phyloP scores from a whole-genome alignment of 192 early-diverging fungal species.

The Linnemannia schmuckeri region DNA sequence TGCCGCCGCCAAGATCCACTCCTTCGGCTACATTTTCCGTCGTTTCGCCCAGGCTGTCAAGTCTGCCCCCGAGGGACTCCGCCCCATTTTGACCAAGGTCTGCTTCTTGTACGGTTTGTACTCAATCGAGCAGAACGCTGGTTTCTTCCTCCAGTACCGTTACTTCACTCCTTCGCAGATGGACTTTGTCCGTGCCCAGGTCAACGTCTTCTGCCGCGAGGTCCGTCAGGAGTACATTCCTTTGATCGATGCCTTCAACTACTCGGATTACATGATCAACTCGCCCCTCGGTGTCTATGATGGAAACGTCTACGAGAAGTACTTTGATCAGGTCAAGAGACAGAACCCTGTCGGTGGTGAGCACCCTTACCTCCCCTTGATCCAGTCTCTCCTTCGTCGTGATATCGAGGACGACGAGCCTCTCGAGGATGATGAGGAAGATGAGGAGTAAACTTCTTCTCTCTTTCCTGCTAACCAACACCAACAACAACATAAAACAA shows the following conservation, averaged over 20 bases:
- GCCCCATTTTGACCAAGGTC: conserved; percentile 75
- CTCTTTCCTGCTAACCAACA: neutral
- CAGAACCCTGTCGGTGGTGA: conserved; percentile 73
- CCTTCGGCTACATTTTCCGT: conserved; percentile 86
- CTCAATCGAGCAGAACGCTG: conserved; percentile 84
- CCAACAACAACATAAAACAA: neutral
- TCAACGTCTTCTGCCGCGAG: conserved; percentile 73
- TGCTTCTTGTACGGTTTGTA: conserved; percentile 87
- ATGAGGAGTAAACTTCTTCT: conserved; percentile 55
- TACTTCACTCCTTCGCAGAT: conserved; percentile 84
- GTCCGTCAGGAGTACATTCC: conserved; percentile 88
- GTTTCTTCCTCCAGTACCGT: conserved; percentile 88
- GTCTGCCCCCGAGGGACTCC: conserved; percentile 72
- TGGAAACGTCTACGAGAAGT: conserved; percentile 87
- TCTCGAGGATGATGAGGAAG: conserved; percentile 77
- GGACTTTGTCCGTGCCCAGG: conserved; percentile 74
- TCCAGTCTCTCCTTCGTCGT: conserved; percentile 82
- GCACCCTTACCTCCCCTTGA: conserved; percentile 86
- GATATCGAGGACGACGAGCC: conserved; percentile 63
- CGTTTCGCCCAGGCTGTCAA: conserved; percentile 84
- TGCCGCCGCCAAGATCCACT: conserved; percentile 86
- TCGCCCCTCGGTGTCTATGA: conserved; percentile 89
- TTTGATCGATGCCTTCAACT: conserved; percentile 90
- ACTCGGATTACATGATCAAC: conserved; percentile 90
- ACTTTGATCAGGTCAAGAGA: conserved; percentile 86